Conservation (phyloP, 768 basidiomycete genomes). For the Lentinula boryana region DNA sequence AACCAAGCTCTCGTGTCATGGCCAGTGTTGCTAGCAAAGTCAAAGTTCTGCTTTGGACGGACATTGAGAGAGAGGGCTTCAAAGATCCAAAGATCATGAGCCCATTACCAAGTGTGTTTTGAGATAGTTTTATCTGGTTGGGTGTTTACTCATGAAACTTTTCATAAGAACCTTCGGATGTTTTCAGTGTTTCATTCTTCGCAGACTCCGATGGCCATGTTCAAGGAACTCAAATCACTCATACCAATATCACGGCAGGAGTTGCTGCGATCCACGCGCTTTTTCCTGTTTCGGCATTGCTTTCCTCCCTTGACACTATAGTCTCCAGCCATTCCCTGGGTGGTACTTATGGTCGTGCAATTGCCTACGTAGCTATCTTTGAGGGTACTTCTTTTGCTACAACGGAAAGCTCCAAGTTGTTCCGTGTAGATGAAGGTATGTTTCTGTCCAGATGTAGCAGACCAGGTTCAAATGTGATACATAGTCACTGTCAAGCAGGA, state of each 20-base stretch:
- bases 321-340: conserved; percentile 69
- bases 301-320: conserved; percentile 72
- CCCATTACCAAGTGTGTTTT: conserved; percentile 46
- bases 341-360: conserved; percentile 71
- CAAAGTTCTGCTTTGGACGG: conserved; percentile 59
- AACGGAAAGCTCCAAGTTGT: conserved; percentile 48
- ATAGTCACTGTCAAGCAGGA: conserved; percentile 23
- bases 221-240: conserved; percentile 64
- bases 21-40: conserved; percentile 46
- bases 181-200: conserved; percentile 67
- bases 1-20: conserved; percentile 38
- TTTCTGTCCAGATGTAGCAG: conserved; percentile 2
- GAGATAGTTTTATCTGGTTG: not conserved
- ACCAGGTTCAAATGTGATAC: not conserved
- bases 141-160: conserved; percentile 8
- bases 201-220: conserved; percentile 44
- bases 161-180: conserved; percentile 46
- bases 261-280: conserved; percentile 74
- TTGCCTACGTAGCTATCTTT: conserved; percentile 74
- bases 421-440: conserved; percentile 40
- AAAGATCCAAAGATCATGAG: conserved; percentile 39
- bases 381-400: conserved; percentile 74
- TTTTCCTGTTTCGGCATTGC: conserved; percentile 63
- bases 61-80: conserved; percentile 64
- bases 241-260: conserved; percentile 84